Percentiles rank a stretch among this genome's conserved stretches.
Conservation (phyloP, 371 early-diverging fungal genomes). For the Rhizopus stolonifer region DNA sequence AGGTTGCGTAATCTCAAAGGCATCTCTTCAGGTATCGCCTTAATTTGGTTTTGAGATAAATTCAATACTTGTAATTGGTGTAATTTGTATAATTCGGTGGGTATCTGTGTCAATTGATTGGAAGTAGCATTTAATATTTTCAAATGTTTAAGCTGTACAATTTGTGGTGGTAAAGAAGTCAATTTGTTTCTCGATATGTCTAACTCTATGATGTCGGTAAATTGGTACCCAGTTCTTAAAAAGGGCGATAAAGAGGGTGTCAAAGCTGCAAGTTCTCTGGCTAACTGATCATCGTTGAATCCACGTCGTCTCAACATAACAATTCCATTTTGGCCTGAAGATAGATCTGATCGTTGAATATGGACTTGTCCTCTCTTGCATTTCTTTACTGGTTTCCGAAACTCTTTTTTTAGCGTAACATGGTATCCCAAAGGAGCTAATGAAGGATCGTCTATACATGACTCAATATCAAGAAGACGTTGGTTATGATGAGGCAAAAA, state of each 20-base stretch:
- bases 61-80: constrained; percentile 52
- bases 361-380: constrained; percentile 20
- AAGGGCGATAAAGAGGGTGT: constrained; percentile 44
- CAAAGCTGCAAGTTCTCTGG: constrained; percentile 32
- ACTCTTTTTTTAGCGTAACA: constrained; percentile 18
- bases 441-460: constrained; percentile 59
- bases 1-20: constrained; percentile 43
- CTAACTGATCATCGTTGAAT: constrained; percentile 40
- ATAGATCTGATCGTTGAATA: constrained; percentile 1
- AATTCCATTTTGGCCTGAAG: constrained; percentile 23
- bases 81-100: constrained; percentile 48
- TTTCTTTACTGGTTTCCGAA: constrained; percentile 4
- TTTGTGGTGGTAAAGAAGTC: constrained; percentile 38
- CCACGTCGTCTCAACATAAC: constrained; percentile 52
- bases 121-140: constrained; percentile 53
- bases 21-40: constrained; percentile 44
- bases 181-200: constrained; percentile 61
- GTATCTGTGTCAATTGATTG: constrained; percentile 54
- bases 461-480: constrained; percentile 54
- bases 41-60: constrained; percentile 54
- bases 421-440: constrained; percentile 61
- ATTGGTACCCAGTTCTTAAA: constrained; percentile 13
- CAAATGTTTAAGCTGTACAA: constrained; percentile 44
- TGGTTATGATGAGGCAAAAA: constrained; percentile 20
- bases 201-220: constrained; percentile 49